Evolutionary conservation across 75 land plant species (phyloP).

Genomic region (Adiantum capillusveneris): DNA sequence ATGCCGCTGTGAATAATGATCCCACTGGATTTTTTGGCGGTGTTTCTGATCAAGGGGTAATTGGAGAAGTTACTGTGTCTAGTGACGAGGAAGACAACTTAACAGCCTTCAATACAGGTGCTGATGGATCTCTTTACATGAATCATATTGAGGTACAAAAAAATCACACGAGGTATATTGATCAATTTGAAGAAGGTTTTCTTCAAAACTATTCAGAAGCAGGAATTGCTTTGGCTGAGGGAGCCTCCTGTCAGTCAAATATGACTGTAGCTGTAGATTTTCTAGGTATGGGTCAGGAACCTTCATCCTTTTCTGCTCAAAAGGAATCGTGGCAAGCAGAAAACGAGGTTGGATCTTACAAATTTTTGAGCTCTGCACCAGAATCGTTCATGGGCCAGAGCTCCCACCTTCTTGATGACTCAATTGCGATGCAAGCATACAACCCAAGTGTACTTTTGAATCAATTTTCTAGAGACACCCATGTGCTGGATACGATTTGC

Average conservation of each 20-base stretch:
- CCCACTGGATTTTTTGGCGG: background rate
- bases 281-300: background rate
- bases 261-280: background rate
- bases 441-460: background rate
- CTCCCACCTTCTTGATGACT: background rate
- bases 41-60: background rate
- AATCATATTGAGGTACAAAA: background rate
- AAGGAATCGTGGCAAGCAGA: background rate
- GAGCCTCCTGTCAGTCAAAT: background rate
- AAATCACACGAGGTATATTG: no score
- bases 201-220: no score
- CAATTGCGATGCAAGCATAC: background rate
- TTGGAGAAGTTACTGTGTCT: slow-evolving; percentile 23
- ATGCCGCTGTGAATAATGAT: slow-evolving; percentile 39
- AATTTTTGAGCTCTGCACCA: background rate
- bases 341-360: background rate
- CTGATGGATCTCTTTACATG: slow-evolving; percentile 1
- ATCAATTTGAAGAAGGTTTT: no score
- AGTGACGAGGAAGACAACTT: slow-evolving; percentile 28
- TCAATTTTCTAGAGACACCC: background rate
- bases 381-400: background rate
- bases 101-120: slow-evolving; percentile 11
- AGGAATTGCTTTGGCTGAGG: background rate
- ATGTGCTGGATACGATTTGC: no score
- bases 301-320: background rate